Base-by-base conservation (phyloP, 495 filamentous ascomycete species). In the Penicillium malachiteum region DNA sequence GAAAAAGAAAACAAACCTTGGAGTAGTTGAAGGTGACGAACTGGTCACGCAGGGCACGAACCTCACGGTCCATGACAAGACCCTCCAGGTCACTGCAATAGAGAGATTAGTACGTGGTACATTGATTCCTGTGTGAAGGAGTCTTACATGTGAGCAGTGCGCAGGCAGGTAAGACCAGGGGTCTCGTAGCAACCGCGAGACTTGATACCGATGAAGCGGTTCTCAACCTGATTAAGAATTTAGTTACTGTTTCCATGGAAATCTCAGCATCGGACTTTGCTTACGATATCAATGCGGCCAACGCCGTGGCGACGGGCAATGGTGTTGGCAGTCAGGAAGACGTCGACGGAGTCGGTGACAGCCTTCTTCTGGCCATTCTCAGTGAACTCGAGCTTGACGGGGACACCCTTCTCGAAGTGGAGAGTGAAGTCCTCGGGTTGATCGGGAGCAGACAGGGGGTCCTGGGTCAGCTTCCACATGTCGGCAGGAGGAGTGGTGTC, bases 131-230 rank as follows among this genome's bases (percentile, higher is more conserved):
- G 21, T 26, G 21, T 26, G 21, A 26, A 26, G 21, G 1, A 2
- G 21, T 26, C 65, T 59, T 53, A 74, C 70, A 91, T 65, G 74
- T 94, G 91, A 40, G 90, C 90, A 51, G 83, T 75, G 48, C 90
- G 85, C 48, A 89, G 78, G 73, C 84, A 83, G 48, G 89, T 92
- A 42, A 90, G 73, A 60, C 80, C 80, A 43, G 85, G 84, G 48
- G 91, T 86, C 69, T 96, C 92, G 78, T 96, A 96, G 83, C 92
- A 96, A 62, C 92, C 92, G 64, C 91, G 84, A 68, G 81, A 86
- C 82, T 96, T 95, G 67, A 94, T 76, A 62, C 84, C 89, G 64
- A 93, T 90, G 77, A 90, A 92, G 43, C 89, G 83, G 75, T 88
- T 91, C 82, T 96, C 92, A 48, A 81, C 60, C 57, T 66, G 8